Percentiles rank a stretch among this genome's conserved stretches.
Evolutionary conservation across 495 filamentous ascomycete species (phyloP).

Genomic region (Penicillium odoratum): DNA sequence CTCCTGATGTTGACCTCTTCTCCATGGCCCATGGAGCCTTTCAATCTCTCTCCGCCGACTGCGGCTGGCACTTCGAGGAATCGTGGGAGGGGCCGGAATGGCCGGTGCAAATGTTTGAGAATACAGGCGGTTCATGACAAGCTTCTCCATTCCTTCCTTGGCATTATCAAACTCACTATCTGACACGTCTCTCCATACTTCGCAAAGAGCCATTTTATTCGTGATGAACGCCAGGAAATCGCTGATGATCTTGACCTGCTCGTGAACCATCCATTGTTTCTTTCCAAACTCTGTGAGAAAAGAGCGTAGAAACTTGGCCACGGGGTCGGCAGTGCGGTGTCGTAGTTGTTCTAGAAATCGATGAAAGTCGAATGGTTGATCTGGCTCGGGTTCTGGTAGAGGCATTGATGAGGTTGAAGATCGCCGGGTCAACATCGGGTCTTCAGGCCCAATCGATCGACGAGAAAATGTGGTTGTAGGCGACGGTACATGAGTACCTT

Average conservation of each 20-base stretch:
- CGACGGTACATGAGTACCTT: constrained; percentile 21
- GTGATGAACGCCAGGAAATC: constrained; percentile 98
- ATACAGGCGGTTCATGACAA: constrained; percentile 98
- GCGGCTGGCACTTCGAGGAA: constrained; percentile 60
- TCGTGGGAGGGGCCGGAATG: constrained; percentile 78
- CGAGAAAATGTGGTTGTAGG: constrained; percentile 20
- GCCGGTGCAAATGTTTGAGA: constrained; percentile 94
- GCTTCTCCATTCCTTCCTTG: constrained; percentile 98
- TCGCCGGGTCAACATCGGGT: constrained; percentile 52
- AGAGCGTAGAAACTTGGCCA: constrained; percentile 91
- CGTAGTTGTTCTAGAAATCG: constrained; percentile 93
- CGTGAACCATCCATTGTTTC: constrained; percentile 98
- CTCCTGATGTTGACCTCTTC: constrained; percentile 94
- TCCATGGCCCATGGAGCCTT: constrained; percentile 72
- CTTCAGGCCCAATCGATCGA: constrained; percentile 24
- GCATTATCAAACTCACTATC: constrained; percentile 99
- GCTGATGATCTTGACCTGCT: constrained; percentile 97
- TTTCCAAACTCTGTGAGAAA: constrained; percentile 96
- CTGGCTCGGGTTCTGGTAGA: constrained; percentile 83
- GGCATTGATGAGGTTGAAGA: constrained; percentile 51
- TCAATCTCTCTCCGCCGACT: constrained; percentile 68
- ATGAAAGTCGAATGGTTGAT: constrained; percentile 96
- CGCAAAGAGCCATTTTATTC: constrained; percentile 98
- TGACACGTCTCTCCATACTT: constrained; percentile 93
- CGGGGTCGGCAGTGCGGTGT: constrained; percentile 93